Conservation (phyloP, 805 yeast genomes). For the Schwanniomyces polymorphus region DNA sequence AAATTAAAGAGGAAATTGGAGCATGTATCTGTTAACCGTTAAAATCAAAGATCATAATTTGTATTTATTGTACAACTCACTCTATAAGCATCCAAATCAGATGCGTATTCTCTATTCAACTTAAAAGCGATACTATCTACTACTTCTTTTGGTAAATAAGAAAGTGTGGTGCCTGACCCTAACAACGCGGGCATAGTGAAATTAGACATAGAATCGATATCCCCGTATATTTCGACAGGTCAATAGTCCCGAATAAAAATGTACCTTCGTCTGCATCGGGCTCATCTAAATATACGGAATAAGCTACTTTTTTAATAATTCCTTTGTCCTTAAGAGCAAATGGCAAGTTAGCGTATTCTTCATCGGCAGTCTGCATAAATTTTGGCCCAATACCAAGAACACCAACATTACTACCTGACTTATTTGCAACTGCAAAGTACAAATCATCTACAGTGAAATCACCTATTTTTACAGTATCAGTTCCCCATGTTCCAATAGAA, state of each 20-base stretch:
- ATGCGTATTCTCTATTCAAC: slow-evolving; percentile 42
- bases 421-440: slow-evolving; percentile 14
- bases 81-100: slow-evolving; percentile 42
- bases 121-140: slow-evolving; percentile 32
- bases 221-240: slow-evolving; percentile 19
- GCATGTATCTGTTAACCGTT: slow-evolving; percentile 6
- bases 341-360: slow-evolving; percentile 33
- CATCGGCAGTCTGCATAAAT: slow-evolving; percentile 13
- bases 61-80: slow-evolving; percentile 37
- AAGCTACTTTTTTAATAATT: slow-evolving; percentile 30
- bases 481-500: slow-evolving; percentile 52
- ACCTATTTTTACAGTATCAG: slow-evolving; percentile 17
- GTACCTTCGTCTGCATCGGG: slow-evolving; percentile 21
- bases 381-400: slow-evolving; percentile 8
- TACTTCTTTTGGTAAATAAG: slow-evolving; percentile 39
- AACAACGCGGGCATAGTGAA: slow-evolving; percentile 21
- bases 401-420: slow-evolving; percentile 14
- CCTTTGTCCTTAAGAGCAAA: slow-evolving; percentile 31
- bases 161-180: slow-evolving; percentile 26
- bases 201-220: slow-evolving; percentile 13
- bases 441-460: slow-evolving; percentile 5
- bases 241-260: slow-evolving; percentile 28
- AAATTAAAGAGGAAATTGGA: slow-evolving; percentile 4
- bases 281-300: slow-evolving; percentile 36
- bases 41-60: slow-evolving; percentile 14